Evolutionary conservation across 805 yeast genomes (phyloP).

Genomic region (Ogataea sp.): DNA sequence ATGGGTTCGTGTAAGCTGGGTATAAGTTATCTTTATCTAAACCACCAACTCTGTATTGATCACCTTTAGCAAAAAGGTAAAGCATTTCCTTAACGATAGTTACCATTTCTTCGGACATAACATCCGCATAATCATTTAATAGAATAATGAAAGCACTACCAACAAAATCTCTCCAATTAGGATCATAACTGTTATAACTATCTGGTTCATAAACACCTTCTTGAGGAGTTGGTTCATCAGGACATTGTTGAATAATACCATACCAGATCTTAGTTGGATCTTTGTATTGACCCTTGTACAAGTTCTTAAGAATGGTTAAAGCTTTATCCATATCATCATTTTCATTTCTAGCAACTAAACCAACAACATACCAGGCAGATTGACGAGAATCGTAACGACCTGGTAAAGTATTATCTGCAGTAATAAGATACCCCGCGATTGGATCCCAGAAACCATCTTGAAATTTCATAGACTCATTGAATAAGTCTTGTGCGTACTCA

Average conservation of each 20-base stretch:
- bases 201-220: constrained; percentile 6
- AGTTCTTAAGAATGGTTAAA: constrained; percentile 5
- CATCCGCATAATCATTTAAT: constrained; percentile 4
- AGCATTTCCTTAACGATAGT: constrained; percentile 5
- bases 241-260: constrained; percentile 8
- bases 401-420: constrained; percentile 6
- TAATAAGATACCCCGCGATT: constrained; percentile 4
- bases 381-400: constrained; percentile 8
- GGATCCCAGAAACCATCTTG: constrained; percentile 8
- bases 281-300: constrained; percentile 6
- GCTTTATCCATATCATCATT: constrained; percentile 5
- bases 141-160: constrained; percentile 8
- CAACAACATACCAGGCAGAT: constrained; percentile 9
- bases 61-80: constrained; percentile 6
- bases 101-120: constrained; percentile 2
- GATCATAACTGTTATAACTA: constrained; percentile 4
- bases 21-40: constrained; percentile 7
- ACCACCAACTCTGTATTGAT: constrained; percentile 9
- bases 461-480: constrained; percentile 5
- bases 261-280: constrained; percentile 9
- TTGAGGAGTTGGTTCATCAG: constrained; percentile 10
- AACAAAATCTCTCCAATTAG: constrained; percentile 9
- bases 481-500: constrained; percentile 8
- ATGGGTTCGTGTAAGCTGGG: constrained; percentile 7
- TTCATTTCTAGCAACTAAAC: constrained; percentile 8